Evolutionary conservation across 768 basidiomycete genomes (phyloP).

Genomic region (Lentinula guzmanii): DNA sequence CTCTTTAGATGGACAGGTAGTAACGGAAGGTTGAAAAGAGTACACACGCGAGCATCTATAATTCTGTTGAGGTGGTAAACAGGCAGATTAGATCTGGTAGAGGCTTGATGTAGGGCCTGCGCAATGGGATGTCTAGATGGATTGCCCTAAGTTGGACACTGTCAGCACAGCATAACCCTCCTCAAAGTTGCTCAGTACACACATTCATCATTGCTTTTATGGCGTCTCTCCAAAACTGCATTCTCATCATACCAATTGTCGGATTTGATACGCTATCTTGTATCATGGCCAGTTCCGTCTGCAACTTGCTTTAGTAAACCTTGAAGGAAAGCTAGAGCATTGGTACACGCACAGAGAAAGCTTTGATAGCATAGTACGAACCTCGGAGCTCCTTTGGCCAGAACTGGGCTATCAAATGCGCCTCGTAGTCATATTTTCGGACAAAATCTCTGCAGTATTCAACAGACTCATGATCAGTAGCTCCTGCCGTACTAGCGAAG

Average conservation of each 20-base stretch:
- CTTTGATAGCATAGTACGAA: slow-evolving; percentile 74
- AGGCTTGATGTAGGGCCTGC: slow-evolving; percentile 59
- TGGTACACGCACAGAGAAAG: slow-evolving; percentile 65
- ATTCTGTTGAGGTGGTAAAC: slow-evolving; percentile 79
- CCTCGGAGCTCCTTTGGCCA: slow-evolving; percentile 60
- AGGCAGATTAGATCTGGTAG: slow-evolving; percentile 22
- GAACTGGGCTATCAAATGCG: slow-evolving; percentile 64
- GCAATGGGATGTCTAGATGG: slow-evolving; percentile 81
- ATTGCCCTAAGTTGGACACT: slow-evolving; percentile 43
- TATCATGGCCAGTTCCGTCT: slow-evolving; percentile 60
- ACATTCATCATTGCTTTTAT: slow-evolving; percentile 64
- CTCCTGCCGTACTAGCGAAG: neutral
- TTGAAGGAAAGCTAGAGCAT: neutral
- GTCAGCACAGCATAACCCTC: slow-evolving; percentile 8
- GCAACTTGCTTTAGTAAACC: neutral
- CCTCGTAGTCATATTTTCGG: slow-evolving; percentile 77
- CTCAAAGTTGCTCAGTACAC: slow-evolving; percentile 14
- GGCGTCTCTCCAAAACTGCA: slow-evolving; percentile 86
- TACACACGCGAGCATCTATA: slow-evolving; percentile 74
- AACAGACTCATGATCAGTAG: slow-evolving; percentile 29
- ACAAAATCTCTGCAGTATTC: slow-evolving; percentile 70
- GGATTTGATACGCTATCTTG: slow-evolving; percentile 73
- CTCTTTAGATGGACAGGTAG: slow-evolving; percentile 10
- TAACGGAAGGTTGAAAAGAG: slow-evolving; percentile 4
- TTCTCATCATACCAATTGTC: slow-evolving; percentile 74